Base-by-base conservation (phyloP, 2,329 filamentous ascomycete species). In the Shiraia sp. region DNA sequence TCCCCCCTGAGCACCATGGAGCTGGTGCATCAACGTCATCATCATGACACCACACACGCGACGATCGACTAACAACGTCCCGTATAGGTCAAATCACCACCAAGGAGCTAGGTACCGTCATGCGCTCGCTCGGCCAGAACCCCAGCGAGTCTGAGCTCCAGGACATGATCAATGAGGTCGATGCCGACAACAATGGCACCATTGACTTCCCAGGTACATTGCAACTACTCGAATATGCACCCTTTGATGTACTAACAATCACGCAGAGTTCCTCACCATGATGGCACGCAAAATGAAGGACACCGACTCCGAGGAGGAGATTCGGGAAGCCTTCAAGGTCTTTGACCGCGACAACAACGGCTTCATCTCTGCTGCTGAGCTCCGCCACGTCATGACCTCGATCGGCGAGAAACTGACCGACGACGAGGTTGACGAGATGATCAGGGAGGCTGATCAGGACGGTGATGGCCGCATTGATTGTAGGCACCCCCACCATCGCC, bases 101-200 rank as follows among this genome's bases (percentile, higher is more conserved):
- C 61, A 77, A 78, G 57, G 81, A 84, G 68, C 75, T 85, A 39
- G 80, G 80, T 63, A 79, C 78, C 37, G 80, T 84, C 55, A 84
- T 85, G 81, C 75, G 76, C 63, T 81, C 79, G 42, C 79, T 85
- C 27, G 81, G 81, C 59, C 78, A 83, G 59, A 82, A 82, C 66
- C 79, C 81, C 46, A 80, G 77, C 68, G 78, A 81, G 51, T 75
- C 77, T 41, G 81, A 85, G 69, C 74, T 85, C 39, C 77, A 82
- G 64, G 81, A 85, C 66, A 82, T 85, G 73, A 81, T 85, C 72
- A 82, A 82, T 70, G 82, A 85, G 68, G 80, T 83, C 49, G 82
- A 85, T 55, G 72, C 77, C 53, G 80, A 85, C 71, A 80, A 81
- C 65, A 82, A 81, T 56, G 82, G 81, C 65, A 81, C 80, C 55